Percentiles rank a stretch among this genome's conserved stretches.
These are phyloP conservation scores for Calonectria hawksworthii DNA, from an alignment of 2,329 filamentous ascomycete genomes.

Conservation along the genomic window DNA sequence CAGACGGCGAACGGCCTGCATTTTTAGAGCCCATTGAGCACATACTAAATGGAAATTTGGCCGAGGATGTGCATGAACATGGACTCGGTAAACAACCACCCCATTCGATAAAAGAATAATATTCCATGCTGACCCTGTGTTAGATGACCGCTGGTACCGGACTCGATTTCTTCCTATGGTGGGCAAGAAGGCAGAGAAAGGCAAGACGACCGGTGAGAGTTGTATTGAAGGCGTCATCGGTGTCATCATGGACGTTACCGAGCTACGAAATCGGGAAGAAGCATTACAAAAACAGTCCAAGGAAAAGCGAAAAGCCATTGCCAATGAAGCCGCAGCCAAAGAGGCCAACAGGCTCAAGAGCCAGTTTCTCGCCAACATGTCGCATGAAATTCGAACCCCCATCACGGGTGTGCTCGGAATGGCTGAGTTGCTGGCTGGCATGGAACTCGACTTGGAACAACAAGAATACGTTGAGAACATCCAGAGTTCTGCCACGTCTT, in stretches of 20 bases:
- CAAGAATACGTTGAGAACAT: conserved; percentile 83
- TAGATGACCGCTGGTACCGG: conserved; percentile 76
- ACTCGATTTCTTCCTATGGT: conserved; percentile 79
- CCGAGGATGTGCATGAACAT: conserved; percentile 76
- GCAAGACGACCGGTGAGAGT: conserved; percentile 59
- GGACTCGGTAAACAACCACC: conserved; percentile 59
- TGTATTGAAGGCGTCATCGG: conserved; percentile 81
- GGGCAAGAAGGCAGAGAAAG: conserved; percentile 67
- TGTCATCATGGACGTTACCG: conserved; percentile 85
- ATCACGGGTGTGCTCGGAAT: conserved; percentile 87
- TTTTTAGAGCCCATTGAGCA: conserved; percentile 73
- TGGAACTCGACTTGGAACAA: conserved; percentile 77
- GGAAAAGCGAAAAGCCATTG: conserved; percentile 78
- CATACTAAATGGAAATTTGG: conserved; percentile 72
- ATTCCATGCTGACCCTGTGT: conserved; percentile 23
- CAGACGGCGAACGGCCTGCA: conserved; percentile 58
- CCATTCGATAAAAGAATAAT: not conserved
- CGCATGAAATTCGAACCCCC: conserved; percentile 63
- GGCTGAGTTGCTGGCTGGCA: conserved; percentile 80
- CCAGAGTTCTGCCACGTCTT: conserved; percentile 82
- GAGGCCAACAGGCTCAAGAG: conserved; percentile 86
- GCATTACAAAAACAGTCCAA: conserved; percentile 74
- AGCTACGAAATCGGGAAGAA: conserved; percentile 74
- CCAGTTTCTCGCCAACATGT: conserved; percentile 78
- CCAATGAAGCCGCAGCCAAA: conserved; percentile 83